Base-by-base conservation (phyloP, 495 filamentous ascomycete species). In the Neurospora discreta region DNA sequence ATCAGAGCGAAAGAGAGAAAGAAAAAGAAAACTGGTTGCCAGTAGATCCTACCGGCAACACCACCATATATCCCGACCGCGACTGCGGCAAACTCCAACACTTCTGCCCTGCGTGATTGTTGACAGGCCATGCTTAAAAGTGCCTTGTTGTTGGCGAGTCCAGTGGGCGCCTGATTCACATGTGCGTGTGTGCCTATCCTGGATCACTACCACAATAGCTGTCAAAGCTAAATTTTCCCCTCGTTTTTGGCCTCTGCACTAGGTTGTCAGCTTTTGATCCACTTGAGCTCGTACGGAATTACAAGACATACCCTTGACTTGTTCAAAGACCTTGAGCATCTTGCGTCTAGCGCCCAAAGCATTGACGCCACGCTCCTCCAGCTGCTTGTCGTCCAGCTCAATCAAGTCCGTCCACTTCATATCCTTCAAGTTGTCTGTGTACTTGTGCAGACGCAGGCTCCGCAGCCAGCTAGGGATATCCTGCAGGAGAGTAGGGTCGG, bases 291-390 rank as follows among this genome's bases (percentile, higher is more conserved):
- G 18, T 26, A 16, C 26, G 46, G n/a, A 58, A 2, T 36, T 10
- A 39, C 20, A 20, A 23, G 20, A 80, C 77, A 75, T 81, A 87
- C 86, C 93, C 77, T 90, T 91, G 78, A 99, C 94, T 84, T 98
- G 95, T 77, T 96, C 94, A 81, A 98, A 98, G 38, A 97, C 95
- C 89, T 99, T 99, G 65, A 99, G 84, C 94, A 99, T 97, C 87
- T 99, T 99, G 81, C 94, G 92, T 72, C 95, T 86, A 23, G 95
- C 95, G 75, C 95, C 95, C 73, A 98, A 86, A 58, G 95, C 95
- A 80, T 97, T 98, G 40, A 99, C 95, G 68, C 95, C 95, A 70
- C 93, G 90, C 13, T 94, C 91, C 81, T 98, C 95, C 75, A 99
- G 84, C 70, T 92, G 94, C 81, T 93, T 94, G 78, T 99, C 96